phyloP scores from a whole-genome alignment of 2,329 filamentous ascomycete genomes.

The Monosporascus ibericus region DNA sequence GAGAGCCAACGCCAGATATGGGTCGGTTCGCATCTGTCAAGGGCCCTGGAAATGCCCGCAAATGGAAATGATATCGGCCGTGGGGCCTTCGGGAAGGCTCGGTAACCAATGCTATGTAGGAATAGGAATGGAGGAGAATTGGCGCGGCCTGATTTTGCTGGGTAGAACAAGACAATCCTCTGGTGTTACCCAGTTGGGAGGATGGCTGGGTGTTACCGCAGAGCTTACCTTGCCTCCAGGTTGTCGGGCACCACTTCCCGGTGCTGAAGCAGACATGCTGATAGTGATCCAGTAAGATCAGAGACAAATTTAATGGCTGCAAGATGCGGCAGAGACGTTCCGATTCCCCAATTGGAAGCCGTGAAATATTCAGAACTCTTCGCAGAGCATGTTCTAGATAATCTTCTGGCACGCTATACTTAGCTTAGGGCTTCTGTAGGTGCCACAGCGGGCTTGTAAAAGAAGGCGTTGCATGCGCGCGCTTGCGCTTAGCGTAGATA shows the following conservation, averaged over 20 bases:
- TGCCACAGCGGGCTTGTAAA: no score
- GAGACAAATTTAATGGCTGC: no score
- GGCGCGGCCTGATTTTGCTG: neutral
- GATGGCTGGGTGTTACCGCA: neutral
- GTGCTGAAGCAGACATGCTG: neutral
- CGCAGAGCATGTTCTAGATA: no score
- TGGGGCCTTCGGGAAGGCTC: neutral
- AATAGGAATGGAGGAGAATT: neutral
- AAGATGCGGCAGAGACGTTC: no score
- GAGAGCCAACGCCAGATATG: neutral
- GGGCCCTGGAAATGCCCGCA: neutral
- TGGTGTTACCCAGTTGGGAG: neutral
- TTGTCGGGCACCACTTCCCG: neutral
- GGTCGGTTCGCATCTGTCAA: neutral
- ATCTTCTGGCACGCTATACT: no score
- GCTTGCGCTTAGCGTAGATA: no score
- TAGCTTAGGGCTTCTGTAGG: no score
- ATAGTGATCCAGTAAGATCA: neutral
- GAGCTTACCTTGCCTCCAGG: neutral
- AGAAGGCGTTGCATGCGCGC: no score
- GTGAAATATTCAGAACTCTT: no score
- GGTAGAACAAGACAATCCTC: neutral
- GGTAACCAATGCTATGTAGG: neutral
- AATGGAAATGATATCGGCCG: neutral
- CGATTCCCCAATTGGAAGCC: no score